phyloP scores from a whole-genome alignment of 2,329 filamentous ascomycete species.

The Diaporthe capsici region DNA sequence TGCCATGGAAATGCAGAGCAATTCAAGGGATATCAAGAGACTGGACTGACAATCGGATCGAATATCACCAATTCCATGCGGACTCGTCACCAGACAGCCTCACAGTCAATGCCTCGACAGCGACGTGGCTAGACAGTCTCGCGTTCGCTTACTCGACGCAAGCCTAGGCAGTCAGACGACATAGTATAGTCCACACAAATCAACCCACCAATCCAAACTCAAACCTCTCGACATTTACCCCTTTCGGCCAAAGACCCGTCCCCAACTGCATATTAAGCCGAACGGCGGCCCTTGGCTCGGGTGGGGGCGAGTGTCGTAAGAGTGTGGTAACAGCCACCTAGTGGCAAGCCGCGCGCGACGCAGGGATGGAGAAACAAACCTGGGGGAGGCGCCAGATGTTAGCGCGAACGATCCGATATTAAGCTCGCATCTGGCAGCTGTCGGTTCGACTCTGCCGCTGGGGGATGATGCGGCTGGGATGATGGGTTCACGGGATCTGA shows the following conservation, averaged over 20 bases:
- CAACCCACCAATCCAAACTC: not conserved
- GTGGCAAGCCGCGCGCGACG: not conserved
- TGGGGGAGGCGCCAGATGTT: not conserved
- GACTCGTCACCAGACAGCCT: not conserved
- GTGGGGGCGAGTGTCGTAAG: not conserved
- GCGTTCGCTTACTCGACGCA: not conserved
- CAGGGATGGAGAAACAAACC: not conserved
- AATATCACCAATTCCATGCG: not conserved
- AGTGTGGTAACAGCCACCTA: not conserved
- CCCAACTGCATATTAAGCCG: conserved; percentile 16
- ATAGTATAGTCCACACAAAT: conserved; percentile 10
- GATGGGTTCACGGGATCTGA: conserved; percentile 22
- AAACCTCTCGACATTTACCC: conserved; percentile 28
- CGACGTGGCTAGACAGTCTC: not conserved
- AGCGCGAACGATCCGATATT: conserved; percentile 22
- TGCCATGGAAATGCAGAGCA: not conserved
- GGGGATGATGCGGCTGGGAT: not conserved
- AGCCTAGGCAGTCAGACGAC: not conserved
- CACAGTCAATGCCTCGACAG: not conserved
- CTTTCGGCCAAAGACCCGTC: not conserved
- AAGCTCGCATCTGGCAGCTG: conserved; percentile 23
- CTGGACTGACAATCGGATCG: not conserved
- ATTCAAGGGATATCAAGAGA: not conserved
- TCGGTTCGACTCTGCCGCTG: not conserved
- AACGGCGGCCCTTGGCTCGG: conserved; percentile 24